phyloP scores from a whole-genome alignment of 495 filamentous ascomycete genomes.

The Aspergillus sclerotiicarbonarius region DNA sequence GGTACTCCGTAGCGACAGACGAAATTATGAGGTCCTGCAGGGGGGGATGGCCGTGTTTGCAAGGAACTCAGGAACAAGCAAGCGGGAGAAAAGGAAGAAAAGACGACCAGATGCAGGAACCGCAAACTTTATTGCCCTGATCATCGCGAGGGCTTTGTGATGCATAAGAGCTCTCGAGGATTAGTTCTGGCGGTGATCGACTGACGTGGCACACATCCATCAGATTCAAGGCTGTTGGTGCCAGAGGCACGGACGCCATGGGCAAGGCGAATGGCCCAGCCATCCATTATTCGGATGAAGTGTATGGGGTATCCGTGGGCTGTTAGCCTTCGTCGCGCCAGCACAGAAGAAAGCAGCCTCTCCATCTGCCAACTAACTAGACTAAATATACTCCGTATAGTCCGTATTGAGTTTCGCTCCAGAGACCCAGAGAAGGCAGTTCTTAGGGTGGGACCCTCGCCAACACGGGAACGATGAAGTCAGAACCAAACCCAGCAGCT shows the following conservation, averaged over 20 bases:
- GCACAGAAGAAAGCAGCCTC: background rate
- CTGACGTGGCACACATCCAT: constrained; percentile 6
- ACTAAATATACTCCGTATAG: background rate
- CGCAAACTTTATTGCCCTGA: constrained; percentile 9
- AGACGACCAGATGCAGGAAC: constrained; percentile 15
- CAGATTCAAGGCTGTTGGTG: constrained; percentile 3
- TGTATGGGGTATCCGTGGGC: background rate
- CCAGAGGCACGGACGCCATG: constrained; percentile 1
- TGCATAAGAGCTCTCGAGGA: background rate
- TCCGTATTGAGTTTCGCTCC: background rate
- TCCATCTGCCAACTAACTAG: background rate
- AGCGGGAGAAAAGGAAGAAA: background rate
- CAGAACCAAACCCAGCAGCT: background rate
- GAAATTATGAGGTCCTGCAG: background rate
- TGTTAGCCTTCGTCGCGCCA: background rate
- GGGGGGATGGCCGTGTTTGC: background rate
- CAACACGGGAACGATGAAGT: constrained; percentile 1
- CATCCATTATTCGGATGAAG: background rate
- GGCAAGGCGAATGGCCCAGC: background rate
- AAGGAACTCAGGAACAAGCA: background rate
- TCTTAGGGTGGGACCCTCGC: background rate
- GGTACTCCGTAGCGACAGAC: background rate
- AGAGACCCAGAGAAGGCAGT: background rate
- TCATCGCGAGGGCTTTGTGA: constrained; percentile 4
- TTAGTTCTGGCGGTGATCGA: constrained; percentile 2